Evolutionary conservation across 2,329 filamentous ascomycete genomes (phyloP).

Genomic region (Colletotrichum eremochloae): DNA sequence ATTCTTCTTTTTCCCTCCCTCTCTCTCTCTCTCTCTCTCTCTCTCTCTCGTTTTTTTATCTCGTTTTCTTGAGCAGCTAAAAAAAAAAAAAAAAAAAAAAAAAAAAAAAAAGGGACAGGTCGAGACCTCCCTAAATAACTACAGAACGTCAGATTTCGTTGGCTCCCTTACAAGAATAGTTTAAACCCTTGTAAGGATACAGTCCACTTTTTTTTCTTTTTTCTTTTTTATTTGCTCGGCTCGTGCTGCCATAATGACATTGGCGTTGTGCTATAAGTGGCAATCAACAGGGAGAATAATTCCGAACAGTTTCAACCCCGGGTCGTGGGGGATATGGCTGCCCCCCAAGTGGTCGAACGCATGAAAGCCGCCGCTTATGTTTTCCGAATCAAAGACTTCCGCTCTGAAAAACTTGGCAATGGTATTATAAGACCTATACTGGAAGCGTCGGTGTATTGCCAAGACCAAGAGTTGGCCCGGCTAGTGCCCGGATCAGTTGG

Average conservation of each 20-base stretch:
- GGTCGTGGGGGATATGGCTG: no score
- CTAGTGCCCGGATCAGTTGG: not conserved
- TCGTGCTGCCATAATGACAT: no score
- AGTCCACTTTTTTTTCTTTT: not conserved
- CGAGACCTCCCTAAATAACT: not conserved
- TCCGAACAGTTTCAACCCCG: not conserved
- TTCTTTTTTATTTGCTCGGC: no score
- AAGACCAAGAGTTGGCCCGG: not conserved
- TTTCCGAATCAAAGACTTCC: not conserved
- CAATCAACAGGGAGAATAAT: not conserved
- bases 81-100: no score
- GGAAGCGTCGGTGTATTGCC: not conserved
- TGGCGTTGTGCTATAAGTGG: not conserved
- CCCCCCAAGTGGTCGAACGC: not conserved
- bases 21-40: no score
- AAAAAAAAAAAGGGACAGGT: no score
- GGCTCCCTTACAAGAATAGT: not conserved
- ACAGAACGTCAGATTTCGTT: not conserved
- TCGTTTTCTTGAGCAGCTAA: no score
- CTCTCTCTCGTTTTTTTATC: no score
- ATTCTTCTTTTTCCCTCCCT: not conserved
- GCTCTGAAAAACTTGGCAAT: not conserved
- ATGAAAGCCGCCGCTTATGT: no score
- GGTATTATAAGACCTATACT: not conserved
- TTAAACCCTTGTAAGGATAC: not conserved